These are phyloP conservation scores for Cerrena zonata DNA, from an alignment of 1,284 basidiomycete genomes.

Conservation along the genomic window DNA sequence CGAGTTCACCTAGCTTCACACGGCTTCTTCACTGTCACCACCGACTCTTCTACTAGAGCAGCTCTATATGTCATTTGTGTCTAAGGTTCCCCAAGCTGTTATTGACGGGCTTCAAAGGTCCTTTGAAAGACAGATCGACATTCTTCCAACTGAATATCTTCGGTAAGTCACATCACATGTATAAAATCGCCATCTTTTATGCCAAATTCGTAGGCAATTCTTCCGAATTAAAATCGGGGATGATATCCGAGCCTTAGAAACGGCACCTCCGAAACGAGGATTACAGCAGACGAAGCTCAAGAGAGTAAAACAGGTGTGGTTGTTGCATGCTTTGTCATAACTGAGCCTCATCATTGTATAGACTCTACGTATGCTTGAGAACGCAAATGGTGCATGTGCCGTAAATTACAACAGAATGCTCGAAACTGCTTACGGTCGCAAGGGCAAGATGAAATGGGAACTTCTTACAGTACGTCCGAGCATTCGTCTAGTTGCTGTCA, in stretches of 20 bases:
- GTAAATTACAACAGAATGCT: conserved; percentile 40
- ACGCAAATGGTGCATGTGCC: conserved; percentile 39
- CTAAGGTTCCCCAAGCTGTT: neutral
- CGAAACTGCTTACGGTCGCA: conserved; percentile 72
- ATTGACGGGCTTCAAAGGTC: conserved; percentile 43
- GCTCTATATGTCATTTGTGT: too few species aligned
- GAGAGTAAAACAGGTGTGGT: conserved; percentile 43
- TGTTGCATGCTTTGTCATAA: neutral
- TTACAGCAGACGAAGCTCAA: conserved; percentile 40
- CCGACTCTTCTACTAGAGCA: too few species aligned
- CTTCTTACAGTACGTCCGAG: conserved; percentile 46
- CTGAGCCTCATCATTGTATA: conserved; percentile 25
- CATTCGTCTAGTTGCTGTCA: conserved; percentile 7
- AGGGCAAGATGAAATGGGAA: conserved; percentile 64
- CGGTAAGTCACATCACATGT: conserved; percentile 35
- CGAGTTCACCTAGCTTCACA: too few species aligned
- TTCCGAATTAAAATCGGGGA: conserved; percentile 57
- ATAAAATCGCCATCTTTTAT: conserved; percentile 5
- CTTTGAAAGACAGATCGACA: conserved; percentile 46
- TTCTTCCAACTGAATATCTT: conserved; percentile 55
- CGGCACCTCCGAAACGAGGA: conserved; percentile 22
- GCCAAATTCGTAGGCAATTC: conserved; percentile 46
- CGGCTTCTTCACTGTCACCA: too few species aligned
- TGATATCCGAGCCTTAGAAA: conserved; percentile 39
- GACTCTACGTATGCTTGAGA: conserved; percentile 52